These are phyloP conservation scores for Colletotrichum shisoi DNA, from an alignment of 2,329 filamentous ascomycete species.

Conservation along the genomic window DNA sequence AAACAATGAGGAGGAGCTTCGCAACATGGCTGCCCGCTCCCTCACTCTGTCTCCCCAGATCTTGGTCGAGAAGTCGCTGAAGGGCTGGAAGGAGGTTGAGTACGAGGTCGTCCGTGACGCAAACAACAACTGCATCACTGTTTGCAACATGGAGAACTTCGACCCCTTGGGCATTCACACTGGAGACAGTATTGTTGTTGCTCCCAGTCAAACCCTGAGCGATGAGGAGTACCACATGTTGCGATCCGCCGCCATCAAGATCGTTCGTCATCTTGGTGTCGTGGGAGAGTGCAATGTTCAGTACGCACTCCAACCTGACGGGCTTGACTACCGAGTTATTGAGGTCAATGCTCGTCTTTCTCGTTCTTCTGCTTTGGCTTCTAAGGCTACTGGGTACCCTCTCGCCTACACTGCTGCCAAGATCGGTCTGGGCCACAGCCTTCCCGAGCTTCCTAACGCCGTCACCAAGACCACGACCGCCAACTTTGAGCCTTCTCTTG, in stretches of 20 bases:
- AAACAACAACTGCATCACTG: constrained; percentile 82
- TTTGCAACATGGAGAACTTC: constrained; percentile 75
- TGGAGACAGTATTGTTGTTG: constrained; percentile 97
- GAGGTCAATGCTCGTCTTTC: constrained; percentile 99
- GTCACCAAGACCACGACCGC: constrained; percentile 98
- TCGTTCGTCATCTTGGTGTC: constrained; percentile 94
- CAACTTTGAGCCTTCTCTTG: constrained; percentile 96
- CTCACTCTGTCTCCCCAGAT: constrained; percentile 95
- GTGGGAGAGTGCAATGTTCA: constrained; percentile 92
- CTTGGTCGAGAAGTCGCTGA: constrained; percentile 96
- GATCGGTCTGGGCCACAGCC: constrained; percentile 93
- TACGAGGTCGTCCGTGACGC: constrained; percentile 98
- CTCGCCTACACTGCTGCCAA: constrained; percentile 97
- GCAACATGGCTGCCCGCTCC: constrained; percentile 90
- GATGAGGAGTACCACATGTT: constrained; percentile 99
- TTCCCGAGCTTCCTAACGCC: constrained; percentile 95
- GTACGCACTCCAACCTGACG: constrained; percentile 94
- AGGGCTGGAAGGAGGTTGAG: constrained; percentile 99
- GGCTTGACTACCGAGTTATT: constrained; percentile 97
- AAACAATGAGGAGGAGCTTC: constrained; percentile 90
- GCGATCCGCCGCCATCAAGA: constrained; percentile 95
- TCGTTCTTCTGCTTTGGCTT: constrained; percentile 93
- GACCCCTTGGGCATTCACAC: constrained; percentile 97
- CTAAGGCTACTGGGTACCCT: constrained; percentile 97
- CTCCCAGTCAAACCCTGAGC: constrained; percentile 93